These are phyloP conservation scores for Malania oleifera DNA, from an alignment of 164 flowering plant species.

Conservation along the genomic window DNA sequence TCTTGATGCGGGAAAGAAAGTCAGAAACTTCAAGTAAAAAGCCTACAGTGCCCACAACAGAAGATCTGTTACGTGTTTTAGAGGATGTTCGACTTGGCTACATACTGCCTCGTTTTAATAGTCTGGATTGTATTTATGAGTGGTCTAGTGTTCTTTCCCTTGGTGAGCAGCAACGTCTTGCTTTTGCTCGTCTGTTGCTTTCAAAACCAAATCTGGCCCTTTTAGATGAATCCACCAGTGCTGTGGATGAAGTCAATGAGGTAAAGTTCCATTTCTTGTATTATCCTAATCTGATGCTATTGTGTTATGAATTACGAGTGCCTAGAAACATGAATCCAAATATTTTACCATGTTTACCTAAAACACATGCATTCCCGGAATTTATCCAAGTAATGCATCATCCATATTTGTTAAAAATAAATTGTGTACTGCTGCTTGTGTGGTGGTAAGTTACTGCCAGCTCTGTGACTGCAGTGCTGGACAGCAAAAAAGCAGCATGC, in stretches of 20 bases:
- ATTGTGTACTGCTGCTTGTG: background rate
- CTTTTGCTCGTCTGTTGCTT: slow-evolving; percentile 87
- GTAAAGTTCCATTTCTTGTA: slow-evolving; percentile 26
- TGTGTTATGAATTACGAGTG: background rate
- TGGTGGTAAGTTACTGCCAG: no score
- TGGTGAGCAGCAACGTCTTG: slow-evolving; percentile 98
- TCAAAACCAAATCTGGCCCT: slow-evolving; percentile 76
- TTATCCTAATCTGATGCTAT: background rate
- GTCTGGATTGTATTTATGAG: slow-evolving; percentile 62
- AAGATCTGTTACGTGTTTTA: slow-evolving; percentile 57
- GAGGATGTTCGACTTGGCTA: slow-evolving; percentile 80
- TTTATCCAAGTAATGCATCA: background rate
- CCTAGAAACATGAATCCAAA: background rate
- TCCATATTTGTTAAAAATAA: background rate
- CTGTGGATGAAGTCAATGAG: slow-evolving; percentile 92
- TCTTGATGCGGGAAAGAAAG: slow-evolving; percentile 32
- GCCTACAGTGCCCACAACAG: slow-evolving; percentile 48
- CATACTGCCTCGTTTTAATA: slow-evolving; percentile 55
- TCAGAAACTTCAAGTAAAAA: slow-evolving; percentile 17
- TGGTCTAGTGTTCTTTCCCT: slow-evolving; percentile 98
- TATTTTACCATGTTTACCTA: background rate
- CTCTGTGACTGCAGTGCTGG: no score
- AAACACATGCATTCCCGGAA: no score
- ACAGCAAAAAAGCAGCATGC: no score
- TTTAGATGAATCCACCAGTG: slow-evolving; percentile 94